These are phyloP conservation scores for Citrus sp. DNA, from an alignment of 345 rosid species.

Conservation along the genomic window DNA sequence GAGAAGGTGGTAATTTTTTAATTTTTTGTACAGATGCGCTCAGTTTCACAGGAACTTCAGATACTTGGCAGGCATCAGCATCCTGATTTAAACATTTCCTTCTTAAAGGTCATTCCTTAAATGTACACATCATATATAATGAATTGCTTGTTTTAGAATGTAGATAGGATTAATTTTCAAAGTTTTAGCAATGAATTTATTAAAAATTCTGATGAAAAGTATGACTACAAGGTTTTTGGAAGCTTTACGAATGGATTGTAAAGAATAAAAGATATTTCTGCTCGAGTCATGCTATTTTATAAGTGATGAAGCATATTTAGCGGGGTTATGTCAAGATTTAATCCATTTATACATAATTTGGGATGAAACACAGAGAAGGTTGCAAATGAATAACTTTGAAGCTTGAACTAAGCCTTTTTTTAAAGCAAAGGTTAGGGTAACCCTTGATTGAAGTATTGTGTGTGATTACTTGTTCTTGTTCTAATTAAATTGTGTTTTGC, in stretches of 20 bases:
- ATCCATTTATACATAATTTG: no score
- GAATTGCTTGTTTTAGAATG: not conserved
- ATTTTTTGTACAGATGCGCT: conserved; percentile 57
- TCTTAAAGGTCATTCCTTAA: conserved; percentile 64
- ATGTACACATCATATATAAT: not conserved
- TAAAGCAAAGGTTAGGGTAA: no score
- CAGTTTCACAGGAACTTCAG: conserved; percentile 79
- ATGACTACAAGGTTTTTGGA: not conserved
- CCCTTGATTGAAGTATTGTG: not conserved
- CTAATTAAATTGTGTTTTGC: no score
- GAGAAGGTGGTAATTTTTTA: not conserved
- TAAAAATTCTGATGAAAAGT: not conserved
- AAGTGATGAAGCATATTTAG: not conserved
- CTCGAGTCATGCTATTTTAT: not conserved
- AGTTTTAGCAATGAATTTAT: not conserved
- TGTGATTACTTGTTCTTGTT: not conserved
- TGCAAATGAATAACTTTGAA: no score
- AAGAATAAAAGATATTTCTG: not conserved
- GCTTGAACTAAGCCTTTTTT: no score
- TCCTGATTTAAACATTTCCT: conserved; percentile 79
- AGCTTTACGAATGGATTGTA: not conserved
- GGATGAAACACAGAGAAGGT: no score
- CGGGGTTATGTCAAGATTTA: no score
- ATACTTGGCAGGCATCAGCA: conserved; percentile 91
- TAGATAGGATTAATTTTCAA: not conserved